Conservation (phyloP, 2,329 filamentous ascomycete species). For the Pyricularia grisea region DNA sequence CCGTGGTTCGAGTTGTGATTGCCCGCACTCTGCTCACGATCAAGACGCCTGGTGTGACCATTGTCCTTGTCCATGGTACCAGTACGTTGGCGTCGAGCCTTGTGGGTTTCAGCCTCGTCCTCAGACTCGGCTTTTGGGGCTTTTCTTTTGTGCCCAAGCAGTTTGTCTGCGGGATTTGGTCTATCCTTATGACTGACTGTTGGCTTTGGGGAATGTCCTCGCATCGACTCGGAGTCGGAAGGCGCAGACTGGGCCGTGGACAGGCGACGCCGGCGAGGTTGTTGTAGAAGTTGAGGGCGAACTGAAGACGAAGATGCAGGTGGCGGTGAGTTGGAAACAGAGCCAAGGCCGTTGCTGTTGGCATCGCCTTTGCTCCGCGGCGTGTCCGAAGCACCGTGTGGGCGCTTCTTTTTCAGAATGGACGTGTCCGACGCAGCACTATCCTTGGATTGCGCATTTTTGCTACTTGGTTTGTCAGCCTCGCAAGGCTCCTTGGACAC, state of each 20-base stretch:
- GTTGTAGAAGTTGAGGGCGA: slow-evolving; percentile 17
- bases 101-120: slow-evolving; percentile 45
- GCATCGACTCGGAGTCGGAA: slow-evolving; percentile 47
- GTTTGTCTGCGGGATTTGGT: slow-evolving; percentile 31
- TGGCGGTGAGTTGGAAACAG: slow-evolving; percentile 46
- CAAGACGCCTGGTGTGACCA: slow-evolving; percentile 17
- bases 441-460: slow-evolving; percentile 11
- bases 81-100: slow-evolving; percentile 42
- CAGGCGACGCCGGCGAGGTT: slow-evolving; percentile 25
- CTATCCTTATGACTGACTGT: slow-evolving; percentile 33
- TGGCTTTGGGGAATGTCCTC: slow-evolving; percentile 31
- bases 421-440: slow-evolving; percentile 22
- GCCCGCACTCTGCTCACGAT: slow-evolving; percentile 17
- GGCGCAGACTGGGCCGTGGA: slow-evolving; percentile 29
- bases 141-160: slow-evolving; percentile 43
- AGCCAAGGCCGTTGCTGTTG: slow-evolving; percentile 47
- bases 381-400: slow-evolving; percentile 30
- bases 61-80: slow-evolving; percentile 27
- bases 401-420: slow-evolving; percentile 42
- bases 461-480: slow-evolving; percentile 6
- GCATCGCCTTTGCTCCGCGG: slow-evolving; percentile 32
- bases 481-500: slow-evolving; percentile 23
- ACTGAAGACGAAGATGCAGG: slow-evolving; percentile 22
- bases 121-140: slow-evolving; percentile 45
- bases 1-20: slow-evolving; percentile 4